Conservation (phyloP, 1,139 yeast species). For the Taphrina sp. region DNA sequence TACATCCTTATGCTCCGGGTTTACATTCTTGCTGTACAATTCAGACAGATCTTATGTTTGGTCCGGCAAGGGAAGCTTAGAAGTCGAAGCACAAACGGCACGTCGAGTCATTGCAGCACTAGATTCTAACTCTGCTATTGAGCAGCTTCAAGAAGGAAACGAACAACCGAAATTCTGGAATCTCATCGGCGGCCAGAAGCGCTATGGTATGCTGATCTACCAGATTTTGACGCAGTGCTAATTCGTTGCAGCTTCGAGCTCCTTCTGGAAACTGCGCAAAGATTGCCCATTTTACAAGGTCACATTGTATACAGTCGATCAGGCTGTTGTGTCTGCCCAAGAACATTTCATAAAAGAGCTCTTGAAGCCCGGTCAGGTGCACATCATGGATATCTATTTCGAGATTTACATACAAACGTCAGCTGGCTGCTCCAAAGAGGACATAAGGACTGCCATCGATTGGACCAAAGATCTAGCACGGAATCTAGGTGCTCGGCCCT, state of each 20-base stretch:
- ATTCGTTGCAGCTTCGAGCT: constrained; percentile 5
- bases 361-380: not conserved
- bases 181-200: constrained; percentile 13
- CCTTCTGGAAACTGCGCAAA: constrained; percentile 15
- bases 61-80: constrained; percentile 19
- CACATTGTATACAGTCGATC: constrained; percentile 7
- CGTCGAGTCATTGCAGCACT: no score
- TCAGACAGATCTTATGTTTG: constrained; percentile 3
- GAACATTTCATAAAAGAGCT: not conserved
- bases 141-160: constrained; percentile 16
- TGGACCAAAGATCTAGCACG: constrained; percentile 7
- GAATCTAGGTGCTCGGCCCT: constrained; percentile 15
- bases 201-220: constrained; percentile 2
- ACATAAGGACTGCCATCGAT: constrained; percentile 1
- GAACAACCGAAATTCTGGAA: constrained; percentile 9
- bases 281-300: constrained; percentile 4
- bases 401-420: constrained; percentile 11
- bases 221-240: not conserved
- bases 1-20: constrained; percentile 20
- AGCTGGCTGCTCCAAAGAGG: not conserved
- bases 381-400: constrained; percentile 22
- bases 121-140: no score
- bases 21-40: not conserved
- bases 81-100: no score
- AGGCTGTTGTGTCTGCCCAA: not conserved